These are phyloP conservation scores for Calonectria hawksworthii DNA, from an alignment of 2,329 filamentous ascomycete genomes.

Conservation along the genomic window DNA sequence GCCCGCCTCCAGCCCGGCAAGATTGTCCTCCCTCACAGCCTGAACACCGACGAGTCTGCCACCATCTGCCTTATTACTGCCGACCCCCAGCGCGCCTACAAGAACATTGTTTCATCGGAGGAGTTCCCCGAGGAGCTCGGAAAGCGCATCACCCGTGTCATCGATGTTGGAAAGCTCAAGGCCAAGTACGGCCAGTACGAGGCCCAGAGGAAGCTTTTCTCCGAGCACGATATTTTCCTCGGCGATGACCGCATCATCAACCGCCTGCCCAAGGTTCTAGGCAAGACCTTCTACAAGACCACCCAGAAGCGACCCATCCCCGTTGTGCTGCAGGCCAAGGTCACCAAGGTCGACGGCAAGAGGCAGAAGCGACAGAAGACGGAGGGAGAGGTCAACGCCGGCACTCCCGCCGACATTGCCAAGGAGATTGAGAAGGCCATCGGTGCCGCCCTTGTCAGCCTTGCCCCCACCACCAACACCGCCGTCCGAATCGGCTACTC, in stretches of 20 bases:
- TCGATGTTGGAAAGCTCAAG: slow-evolving; percentile 84
- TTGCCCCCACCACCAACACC: slow-evolving; percentile 84
- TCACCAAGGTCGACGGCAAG: slow-evolving; percentile 72
- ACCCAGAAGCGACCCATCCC: slow-evolving; percentile 90
- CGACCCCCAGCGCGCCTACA: slow-evolving; percentile 86
- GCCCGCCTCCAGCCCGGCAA: slow-evolving; percentile 86
- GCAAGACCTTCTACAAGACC: slow-evolving; percentile 92
- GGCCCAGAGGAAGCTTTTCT: slow-evolving; percentile 83
- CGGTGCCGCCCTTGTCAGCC: slow-evolving; percentile 81
- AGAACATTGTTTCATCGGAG: slow-evolving; percentile 84
- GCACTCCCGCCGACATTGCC: slow-evolving; percentile 76
- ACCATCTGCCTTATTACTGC: slow-evolving; percentile 91
- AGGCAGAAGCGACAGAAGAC: slow-evolving; percentile 66
- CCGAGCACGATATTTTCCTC: slow-evolving; percentile 93
- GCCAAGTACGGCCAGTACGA: slow-evolving; percentile 93
- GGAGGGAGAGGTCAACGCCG: slow-evolving; percentile 57
- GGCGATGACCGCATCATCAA: slow-evolving; percentile 89
- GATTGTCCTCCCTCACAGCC: slow-evolving; percentile 82
- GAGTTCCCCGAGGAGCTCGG: slow-evolving; percentile 77
- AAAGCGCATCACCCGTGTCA: slow-evolving; percentile 79
- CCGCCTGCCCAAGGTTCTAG: slow-evolving; percentile 81
- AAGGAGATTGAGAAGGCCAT: slow-evolving; percentile 86
- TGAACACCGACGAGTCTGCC: slow-evolving; percentile 74
- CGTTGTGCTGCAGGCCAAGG: slow-evolving; percentile 76
- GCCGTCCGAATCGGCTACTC: slow-evolving; percentile 85